These are phyloP conservation scores for Cryptococcus sp. DNA, from an alignment of 1,284 basidiomycete species.

Conservation along the genomic window DNA sequence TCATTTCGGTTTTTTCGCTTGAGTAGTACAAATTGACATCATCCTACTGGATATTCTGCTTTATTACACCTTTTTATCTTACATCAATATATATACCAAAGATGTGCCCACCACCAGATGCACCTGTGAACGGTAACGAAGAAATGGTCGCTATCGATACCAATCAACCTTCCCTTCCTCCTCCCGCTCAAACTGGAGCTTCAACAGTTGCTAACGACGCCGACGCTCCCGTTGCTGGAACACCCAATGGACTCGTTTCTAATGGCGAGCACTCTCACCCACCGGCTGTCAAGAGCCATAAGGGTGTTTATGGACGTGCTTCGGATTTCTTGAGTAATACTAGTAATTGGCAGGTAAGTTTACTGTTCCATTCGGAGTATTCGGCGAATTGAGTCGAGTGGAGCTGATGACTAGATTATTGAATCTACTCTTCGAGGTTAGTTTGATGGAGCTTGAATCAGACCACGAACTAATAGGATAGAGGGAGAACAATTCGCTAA, in stretches of 20 bases:
- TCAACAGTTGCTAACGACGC: slow-evolving; percentile 42
- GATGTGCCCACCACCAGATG: slow-evolving; percentile 64
- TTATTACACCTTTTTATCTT: no score
- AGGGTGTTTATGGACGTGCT: slow-evolving; percentile 79
- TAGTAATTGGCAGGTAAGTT: slow-evolving; percentile 69
- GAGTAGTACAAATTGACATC: not conserved
- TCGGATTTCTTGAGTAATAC: slow-evolving; percentile 88
- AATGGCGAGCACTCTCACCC: slow-evolving; percentile 24
- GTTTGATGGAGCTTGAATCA: slow-evolving; percentile 18
- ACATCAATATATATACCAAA: no score
- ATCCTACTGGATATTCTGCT: not conserved
- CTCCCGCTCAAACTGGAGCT: slow-evolving; percentile 23
- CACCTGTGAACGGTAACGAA: slow-evolving; percentile 51
- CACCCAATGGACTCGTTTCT: slow-evolving; percentile 19
- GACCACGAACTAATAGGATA: slow-evolving; percentile 38
- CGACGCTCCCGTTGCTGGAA: slow-evolving; percentile 16
- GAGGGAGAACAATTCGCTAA: slow-evolving; percentile 99
- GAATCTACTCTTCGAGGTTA: slow-evolving; percentile 90
- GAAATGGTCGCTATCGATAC: slow-evolving; percentile 67
- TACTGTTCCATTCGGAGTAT: not conserved
- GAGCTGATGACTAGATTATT: slow-evolving; percentile 60
- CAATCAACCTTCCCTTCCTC: slow-evolving; percentile 37
- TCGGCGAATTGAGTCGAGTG: not conserved
- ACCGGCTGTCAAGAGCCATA: slow-evolving; percentile 39
- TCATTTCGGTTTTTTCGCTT: not conserved